Evolutionary conservation across 805 yeast species (phyloP).

Genomic region (Yamadazyma takamatsuzukensis): DNA sequence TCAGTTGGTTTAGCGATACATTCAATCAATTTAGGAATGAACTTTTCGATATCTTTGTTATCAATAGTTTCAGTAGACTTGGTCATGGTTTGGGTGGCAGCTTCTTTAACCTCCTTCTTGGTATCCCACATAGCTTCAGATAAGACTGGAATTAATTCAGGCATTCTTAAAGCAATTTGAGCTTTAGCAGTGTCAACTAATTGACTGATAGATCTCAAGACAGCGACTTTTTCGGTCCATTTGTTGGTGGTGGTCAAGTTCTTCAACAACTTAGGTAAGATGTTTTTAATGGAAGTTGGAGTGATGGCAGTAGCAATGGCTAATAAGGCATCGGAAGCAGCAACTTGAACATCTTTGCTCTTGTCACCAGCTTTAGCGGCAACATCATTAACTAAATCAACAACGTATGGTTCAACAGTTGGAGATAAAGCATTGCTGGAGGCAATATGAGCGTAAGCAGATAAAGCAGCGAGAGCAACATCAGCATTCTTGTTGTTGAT

Average conservation of each 20-base stretch:
- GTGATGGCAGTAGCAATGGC: constrained; percentile 80
- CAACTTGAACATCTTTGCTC: constrained; percentile 66
- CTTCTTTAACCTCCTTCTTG: constrained; percentile 94
- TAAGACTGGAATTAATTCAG: constrained; percentile 96
- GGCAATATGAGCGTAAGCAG: constrained; percentile 83
- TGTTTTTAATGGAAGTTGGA: constrained; percentile 88
- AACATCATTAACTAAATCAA: constrained; percentile 67
- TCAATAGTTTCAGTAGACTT: constrained; percentile 96
- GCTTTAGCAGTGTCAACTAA: constrained; percentile 92
- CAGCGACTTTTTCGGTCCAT: constrained; percentile 97
- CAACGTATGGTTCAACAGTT: constrained; percentile 94
- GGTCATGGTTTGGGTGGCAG: constrained; percentile 93
- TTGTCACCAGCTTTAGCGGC: constrained; percentile 88
- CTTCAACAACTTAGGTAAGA: constrained; percentile 75
- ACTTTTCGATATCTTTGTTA: constrained; percentile 99
- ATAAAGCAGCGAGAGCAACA: constrained; percentile 72
- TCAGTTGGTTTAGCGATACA: constrained; percentile 96
- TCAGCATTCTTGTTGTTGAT: constrained; percentile 67
- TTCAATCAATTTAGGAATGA: constrained; percentile 94
- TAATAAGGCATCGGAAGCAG: constrained; percentile 71
- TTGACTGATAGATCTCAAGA: constrained; percentile 78
- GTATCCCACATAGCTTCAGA: constrained; percentile 99
- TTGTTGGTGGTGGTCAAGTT: constrained; percentile 73
- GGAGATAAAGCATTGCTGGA: constrained; percentile 75
- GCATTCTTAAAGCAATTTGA: constrained; percentile 98